Base-by-base conservation (phyloP, 495 filamentous ascomycete species). In the Bryoglossum gracile region DNA sequence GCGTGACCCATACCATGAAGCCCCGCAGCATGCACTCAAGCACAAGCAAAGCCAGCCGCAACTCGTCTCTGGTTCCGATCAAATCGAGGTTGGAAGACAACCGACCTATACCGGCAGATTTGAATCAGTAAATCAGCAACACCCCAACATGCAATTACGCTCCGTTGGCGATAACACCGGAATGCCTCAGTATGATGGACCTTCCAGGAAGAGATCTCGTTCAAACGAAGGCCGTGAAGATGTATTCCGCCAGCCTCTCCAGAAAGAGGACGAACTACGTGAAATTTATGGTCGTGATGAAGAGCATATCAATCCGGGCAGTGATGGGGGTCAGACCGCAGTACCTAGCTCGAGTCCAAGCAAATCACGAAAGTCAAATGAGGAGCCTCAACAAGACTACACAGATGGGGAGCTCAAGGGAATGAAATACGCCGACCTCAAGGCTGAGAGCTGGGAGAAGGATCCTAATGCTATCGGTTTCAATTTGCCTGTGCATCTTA, bases 361-460 rank as follows among this genome's bases (percentile, higher is more conserved):
- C 4, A 17, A 21, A 28, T 30, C 36, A 22, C 1, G 4, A 9
- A 22, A 28, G 3, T 9, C 2, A 16, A 24, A 42, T 13, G 10
- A 4, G 6, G 9, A 16, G 3, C 19, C 16, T 13, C 16, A 4
- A 13, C 13, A 19, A 8, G 80, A 83, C 57, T 80, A 81, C 57
- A 68, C 75, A 44, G 68, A 70, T 48, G 65, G 68, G 13, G 60
- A 68, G 38, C 57, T 83, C 13, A 69, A 72, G 48, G 46, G 55
- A 13, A 82, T 77, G 74, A 65, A 61, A 25, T 85, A 76, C 56
- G 43, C 67, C 0, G 68, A 74, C 17, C 64, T 86, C 1, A 71
- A 66, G 45, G 55, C 57, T 1, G 68, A 84, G 54, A 40, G 65
- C 9, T 85, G 84, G 57, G 58, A 57, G 3, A 34, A 8, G 5